These are phyloP conservation scores for Coniochaeta prunicola DNA, from an alignment of 2,329 filamentous ascomycete genomes.

Conservation along the genomic window DNA sequence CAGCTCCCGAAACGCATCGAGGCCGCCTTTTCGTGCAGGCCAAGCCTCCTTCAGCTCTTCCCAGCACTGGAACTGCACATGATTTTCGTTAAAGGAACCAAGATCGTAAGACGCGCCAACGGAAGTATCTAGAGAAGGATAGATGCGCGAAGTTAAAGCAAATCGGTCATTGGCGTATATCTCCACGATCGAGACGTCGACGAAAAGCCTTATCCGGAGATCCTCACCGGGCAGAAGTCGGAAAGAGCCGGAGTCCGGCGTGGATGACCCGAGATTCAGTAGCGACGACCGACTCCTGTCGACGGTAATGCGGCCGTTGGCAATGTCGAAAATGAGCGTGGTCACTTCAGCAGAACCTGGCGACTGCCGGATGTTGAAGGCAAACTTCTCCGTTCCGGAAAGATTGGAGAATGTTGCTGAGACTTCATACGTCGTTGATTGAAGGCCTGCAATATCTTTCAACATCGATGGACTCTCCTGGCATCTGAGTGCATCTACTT, in stretches of 20 bases:
- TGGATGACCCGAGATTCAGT: background rate
- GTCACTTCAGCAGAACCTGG: constrained; percentile 8
- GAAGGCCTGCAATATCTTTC: background rate
- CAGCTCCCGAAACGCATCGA: background rate
- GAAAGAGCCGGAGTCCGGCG: background rate
- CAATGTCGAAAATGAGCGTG: constrained; percentile 10
- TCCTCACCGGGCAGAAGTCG: constrained; percentile 9
- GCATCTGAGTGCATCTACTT: background rate
- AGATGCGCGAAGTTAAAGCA: constrained; percentile 14
- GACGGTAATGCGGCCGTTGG: constrained; percentile 9
- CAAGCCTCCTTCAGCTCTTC: background rate
- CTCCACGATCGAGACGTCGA: constrained; percentile 15
- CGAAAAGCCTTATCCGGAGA: constrained; percentile 11
- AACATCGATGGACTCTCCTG: background rate
- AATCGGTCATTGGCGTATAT: constrained; percentile 14
- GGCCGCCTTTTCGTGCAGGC: background rate
- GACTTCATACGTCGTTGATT: background rate
- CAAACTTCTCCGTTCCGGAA: background rate
- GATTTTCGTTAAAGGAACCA: background rate
- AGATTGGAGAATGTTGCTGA: background rate
- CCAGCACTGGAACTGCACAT: constrained; percentile 1
- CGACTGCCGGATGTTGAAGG: background rate
- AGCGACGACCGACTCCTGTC: constrained; percentile 11
- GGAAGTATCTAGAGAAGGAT: constrained; percentile 10
- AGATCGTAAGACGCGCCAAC: background rate